Percentiles rank a stretch among this genome's conserved stretches.
phyloP scores from a whole-genome alignment of 164 flowering plant genomes.

The Macadamia integrifolia region DNA sequence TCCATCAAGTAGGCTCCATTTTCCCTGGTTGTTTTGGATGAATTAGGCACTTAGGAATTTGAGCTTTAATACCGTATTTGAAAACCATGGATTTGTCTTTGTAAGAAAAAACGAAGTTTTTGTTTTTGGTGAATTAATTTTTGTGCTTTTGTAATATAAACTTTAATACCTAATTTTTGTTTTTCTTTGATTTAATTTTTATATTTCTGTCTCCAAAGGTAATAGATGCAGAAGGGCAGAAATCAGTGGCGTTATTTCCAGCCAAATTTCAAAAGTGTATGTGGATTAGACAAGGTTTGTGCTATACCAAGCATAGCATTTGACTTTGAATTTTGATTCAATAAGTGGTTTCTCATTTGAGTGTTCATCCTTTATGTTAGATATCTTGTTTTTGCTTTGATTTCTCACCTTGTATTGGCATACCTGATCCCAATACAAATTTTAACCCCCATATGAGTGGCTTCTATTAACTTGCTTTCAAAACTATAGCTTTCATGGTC shows the following conservation, averaged over 20 bases:
- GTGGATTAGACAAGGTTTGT: constrained; percentile 83
- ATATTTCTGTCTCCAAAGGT: constrained; percentile 37
- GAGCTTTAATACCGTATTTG: neutral
- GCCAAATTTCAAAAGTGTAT: constrained; percentile 89
- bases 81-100: too few species aligned
- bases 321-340: neutral
- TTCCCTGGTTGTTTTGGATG: neutral
- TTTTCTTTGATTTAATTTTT: neutral
- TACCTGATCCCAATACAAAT: too few species aligned
- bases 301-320: neutral
- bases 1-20: neutral
- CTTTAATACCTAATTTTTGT: neutral
- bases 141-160: neutral
- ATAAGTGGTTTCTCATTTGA: too few species aligned
- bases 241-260: constrained; percentile 72
- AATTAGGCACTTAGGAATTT: neutral
- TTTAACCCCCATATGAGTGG: too few species aligned
- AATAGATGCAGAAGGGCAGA: constrained; percentile 62
- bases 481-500: too few species aligned
- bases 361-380: too few species aligned
- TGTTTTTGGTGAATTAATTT: neutral
- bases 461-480: too few species aligned
- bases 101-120: neutral
- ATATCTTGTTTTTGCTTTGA: too few species aligned
- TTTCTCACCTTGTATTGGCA: too few species aligned